Base-by-base conservation (phyloP, 352 stramenopile species). In the Globisporangium heterothallicum region DNA sequence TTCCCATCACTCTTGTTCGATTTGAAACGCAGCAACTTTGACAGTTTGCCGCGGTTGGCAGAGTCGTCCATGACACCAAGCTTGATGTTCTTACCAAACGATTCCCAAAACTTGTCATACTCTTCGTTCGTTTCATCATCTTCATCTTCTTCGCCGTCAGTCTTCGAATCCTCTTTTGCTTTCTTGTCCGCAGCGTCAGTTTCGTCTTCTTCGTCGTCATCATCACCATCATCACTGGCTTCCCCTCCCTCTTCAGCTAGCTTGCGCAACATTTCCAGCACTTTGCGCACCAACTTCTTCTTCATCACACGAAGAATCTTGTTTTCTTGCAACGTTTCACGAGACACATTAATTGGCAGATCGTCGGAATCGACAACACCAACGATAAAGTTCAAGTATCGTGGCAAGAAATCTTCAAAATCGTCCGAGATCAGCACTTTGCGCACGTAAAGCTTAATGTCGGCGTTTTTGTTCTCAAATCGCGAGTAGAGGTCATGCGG, bases 241-340 rank as follows among this genome's bases (percentile, higher is more conserved):
- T 97, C 87, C 66, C 98, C 98, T 29, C 87, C 75, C 13, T 91
- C 73, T 53, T 95, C 80, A 44, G 85, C 70, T 42, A 99, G 76
- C 63, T 98, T 98, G 19, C 85, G 77, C 30, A 99, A 86, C 84
- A 99, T 97, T 64, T 99, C 97, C 18, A 99, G 79, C 29, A 95
- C 91, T 77, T 99, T 99, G 63, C 97, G 89, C n/a, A 99, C 95
- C 16, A 99, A 74, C 64, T 99, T 99, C 85, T 99, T 99, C 54
- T 95, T 94, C 66, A 99, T 99, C 40, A 99, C 95, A 58, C 97
- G 95, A 48, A 99, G 67, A 52, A 99, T 97, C 71, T 99, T 99
- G 72, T 97, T 97, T 74, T 99, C 95, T 68, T 99, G 97, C 41
- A 99, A 79, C 47, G 93, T 99, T 72, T 99, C 97, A 56, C 97